Evolutionary conservation across 2,329 filamentous ascomycete species (phyloP), one percentile per base, ranked within the genome.

Genomic region (Fusarium haematococcum): DNA sequence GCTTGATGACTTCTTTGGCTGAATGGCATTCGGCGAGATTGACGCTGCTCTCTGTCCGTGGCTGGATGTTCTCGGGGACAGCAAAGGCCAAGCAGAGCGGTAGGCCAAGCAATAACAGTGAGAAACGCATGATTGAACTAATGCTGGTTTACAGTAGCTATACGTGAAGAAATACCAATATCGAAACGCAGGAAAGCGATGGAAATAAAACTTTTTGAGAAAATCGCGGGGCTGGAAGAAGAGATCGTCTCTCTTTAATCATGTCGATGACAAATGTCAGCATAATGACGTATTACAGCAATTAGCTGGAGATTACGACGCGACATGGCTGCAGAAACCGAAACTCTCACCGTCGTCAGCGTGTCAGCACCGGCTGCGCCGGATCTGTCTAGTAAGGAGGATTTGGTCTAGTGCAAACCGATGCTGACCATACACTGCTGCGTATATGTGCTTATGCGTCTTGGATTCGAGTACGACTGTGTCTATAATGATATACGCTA

Each of bases 1-100:
- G 76, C 8, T 79, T 73, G 59, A 89, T 84, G 58, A 88, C 80
- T 25, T 87, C 83, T 39, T 85, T 76, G 1, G 86, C 85, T 16
- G 83, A 61, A 27, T 35, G 65, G 1, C 67, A 23, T 6, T 67
- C 58, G 20, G 56, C 48, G 1, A 58, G 45, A 7, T 50, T 66
- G 11, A 18, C 25, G 7, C 16, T 20, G 1, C 59, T 23, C 3
- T 63, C 23, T 3, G 33, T 52, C 11, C 66, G 65, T 10, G 41
- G n/a, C 9, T 69, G 33, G 5, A 67, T 48, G 13, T 16, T 41
- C 2, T 60, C 43, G 1, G 73, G 70, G 11, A 75, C 33, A 7
- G 45, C 16, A 1, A 75, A 18, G 5, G 64, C 73, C 0, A 59
- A 20, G 25, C 62, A 50, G 2, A 71, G 18, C 0, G 73, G 62